Conservation (phyloP, 176 grass and related monocot genomes). For the Cocos nucifera region DNA sequence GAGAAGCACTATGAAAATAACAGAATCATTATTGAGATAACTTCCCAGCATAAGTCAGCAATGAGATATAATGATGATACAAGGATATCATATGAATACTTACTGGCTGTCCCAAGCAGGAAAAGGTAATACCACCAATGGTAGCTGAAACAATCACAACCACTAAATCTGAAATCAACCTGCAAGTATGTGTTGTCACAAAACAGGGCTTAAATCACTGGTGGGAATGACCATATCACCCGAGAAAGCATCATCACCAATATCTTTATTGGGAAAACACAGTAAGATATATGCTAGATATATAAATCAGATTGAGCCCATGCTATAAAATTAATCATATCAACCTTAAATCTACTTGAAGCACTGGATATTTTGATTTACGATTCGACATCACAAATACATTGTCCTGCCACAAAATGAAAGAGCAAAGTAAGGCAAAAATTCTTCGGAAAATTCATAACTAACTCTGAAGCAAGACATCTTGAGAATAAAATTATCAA, state of each 20-base stretch:
- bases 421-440: background rate
- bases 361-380: slow-evolving; percentile 93
- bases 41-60: no score
- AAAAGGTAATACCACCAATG: slow-evolving; percentile 81
- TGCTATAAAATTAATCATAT: slow-evolving; percentile 1
- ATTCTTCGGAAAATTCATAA: no score
- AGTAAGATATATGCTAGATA: no score
- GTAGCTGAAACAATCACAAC: slow-evolving; percentile 96
- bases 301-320: background rate
- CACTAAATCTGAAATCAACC: slow-evolving; percentile 98
- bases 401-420: slow-evolving; percentile 65
- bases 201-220: background rate
- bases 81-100: slow-evolving; percentile 28
- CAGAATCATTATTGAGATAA: no score
- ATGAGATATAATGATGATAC: no score
- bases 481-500: no score
- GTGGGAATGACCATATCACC: no score
- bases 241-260: no score
- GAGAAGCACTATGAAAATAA: no score
- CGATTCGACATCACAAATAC: slow-evolving; percentile 99
- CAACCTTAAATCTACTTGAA: slow-evolving; percentile 90
- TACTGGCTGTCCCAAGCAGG: slow-evolving; percentile 83
- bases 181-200: slow-evolving; percentile 25
- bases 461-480: no score
- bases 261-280: no score